Percentiles rank a stretch among this genome's conserved stretches.
Evolutionary conservation across 2,329 filamentous ascomycete genomes (phyloP).

Genomic region (Zymoseptoria pseudotritici): DNA sequence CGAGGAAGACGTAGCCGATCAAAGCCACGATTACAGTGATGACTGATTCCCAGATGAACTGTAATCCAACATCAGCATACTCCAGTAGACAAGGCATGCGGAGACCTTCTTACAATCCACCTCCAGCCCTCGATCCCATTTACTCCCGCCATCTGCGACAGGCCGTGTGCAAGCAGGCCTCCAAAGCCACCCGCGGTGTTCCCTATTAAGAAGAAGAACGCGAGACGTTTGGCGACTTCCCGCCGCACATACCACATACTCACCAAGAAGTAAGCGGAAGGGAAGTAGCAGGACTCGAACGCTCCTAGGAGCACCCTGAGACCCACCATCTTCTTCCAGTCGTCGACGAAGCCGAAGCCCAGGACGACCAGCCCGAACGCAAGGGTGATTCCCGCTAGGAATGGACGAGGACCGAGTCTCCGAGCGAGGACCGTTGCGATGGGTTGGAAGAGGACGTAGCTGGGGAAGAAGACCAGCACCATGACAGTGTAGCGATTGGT

Average conservation of each 20-base stretch:
- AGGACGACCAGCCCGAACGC: conserved; percentile 2
- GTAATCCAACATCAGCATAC: not conserved
- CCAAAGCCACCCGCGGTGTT: conserved; percentile 39
- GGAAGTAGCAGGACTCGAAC: conserved; percentile 2
- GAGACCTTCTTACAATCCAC: conserved; percentile 51
- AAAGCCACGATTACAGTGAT: conserved; percentile 27
- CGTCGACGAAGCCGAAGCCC: conserved; percentile 2
- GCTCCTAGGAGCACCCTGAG: conserved; percentile 1
- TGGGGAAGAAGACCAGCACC: conserved; percentile 7
- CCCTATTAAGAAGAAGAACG: conserved; percentile 1
- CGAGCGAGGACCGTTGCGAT: conserved; percentile 2
- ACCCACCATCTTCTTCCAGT: conserved; percentile 2
- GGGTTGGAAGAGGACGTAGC: conserved; percentile 3
- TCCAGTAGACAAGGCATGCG: not conserved
- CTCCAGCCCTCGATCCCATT: conserved; percentile 59
- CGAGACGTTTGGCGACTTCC: conserved; percentile 2
- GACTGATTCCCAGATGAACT: conserved; percentile 8
- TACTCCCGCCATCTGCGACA: conserved; percentile 62
- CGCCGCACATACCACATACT: conserved; percentile 1
- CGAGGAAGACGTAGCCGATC: conserved; percentile 34
- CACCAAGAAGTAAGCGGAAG: conserved; percentile 2
- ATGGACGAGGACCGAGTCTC: not conserved
- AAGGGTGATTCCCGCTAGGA: conserved; percentile 2
- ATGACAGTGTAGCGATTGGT: conserved; percentile 6
- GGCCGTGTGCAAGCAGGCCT: conserved; percentile 36